These are phyloP conservation scores for Domatiomyces globalis DNA, from an alignment of 2,329 filamentous ascomycete genomes.

Conservation along the genomic window DNA sequence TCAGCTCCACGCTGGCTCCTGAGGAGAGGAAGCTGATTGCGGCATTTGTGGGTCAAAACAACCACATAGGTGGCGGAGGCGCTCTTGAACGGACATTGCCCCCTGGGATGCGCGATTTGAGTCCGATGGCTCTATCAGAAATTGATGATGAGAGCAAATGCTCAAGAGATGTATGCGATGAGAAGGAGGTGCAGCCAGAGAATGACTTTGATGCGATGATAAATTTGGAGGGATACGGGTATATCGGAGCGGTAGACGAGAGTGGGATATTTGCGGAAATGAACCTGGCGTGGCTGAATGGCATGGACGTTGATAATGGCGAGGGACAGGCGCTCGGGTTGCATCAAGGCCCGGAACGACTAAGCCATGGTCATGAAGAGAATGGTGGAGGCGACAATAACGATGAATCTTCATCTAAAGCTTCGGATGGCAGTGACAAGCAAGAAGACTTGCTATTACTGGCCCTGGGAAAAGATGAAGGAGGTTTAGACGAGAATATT, in stretches of 20 bases:
- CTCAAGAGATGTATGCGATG: background rate
- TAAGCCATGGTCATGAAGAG: too few relatives aligned
- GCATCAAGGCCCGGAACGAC: background rate
- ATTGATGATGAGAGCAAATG: slow-evolving; percentile 1
- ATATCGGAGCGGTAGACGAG: slow-evolving; percentile 5
- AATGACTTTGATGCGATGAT: slow-evolving; percentile 34
- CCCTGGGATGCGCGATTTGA: slow-evolving; percentile 1
- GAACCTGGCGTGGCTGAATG: slow-evolving; percentile 15
- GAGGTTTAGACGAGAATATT: too few relatives aligned
- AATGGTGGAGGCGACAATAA: too few relatives aligned
- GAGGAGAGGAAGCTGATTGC: slow-evolving; percentile 11
- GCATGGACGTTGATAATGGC: slow-evolving; percentile 7
- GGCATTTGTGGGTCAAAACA: slow-evolving; percentile 8
- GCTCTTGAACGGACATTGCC: background rate
- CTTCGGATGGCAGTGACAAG: too few relatives aligned
- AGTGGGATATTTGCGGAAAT: slow-evolving; percentile 8
- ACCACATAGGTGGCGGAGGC: slow-evolving; percentile 3
- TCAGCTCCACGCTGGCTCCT: slow-evolving; percentile 10
- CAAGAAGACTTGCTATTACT: too few relatives aligned
- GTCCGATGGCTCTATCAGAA: background rate
- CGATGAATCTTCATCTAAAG: too few relatives aligned
- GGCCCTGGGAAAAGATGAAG: too few relatives aligned
- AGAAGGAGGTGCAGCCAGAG: slow-evolving; percentile 19
- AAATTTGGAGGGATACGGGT: slow-evolving; percentile 27
- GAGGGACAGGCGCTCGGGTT: too few relatives aligned